Base-by-base conservation (phyloP, 495 filamentous ascomycete species). In the Pseudotulostoma volvatum region DNA sequence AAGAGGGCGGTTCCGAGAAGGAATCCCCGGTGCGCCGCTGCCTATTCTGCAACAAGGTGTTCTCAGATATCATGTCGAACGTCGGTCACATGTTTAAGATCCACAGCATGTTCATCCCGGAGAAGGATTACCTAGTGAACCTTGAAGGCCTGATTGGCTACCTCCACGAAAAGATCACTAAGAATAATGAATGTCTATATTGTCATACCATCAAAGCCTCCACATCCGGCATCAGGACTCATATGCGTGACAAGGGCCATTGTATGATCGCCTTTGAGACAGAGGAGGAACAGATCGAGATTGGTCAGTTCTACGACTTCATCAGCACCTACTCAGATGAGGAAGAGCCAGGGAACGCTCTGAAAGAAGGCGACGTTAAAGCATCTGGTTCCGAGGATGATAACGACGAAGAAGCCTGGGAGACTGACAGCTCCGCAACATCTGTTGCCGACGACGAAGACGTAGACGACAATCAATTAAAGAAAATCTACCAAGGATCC, bases 241-340 rank as follows among this genome's bases (percentile, higher is more conserved):
- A 99, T 55, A 99, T 99, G 90, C 77, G 79, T 23, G 90, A 99
- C 56, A 87, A 85, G 59, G 76, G 82, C 7, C 90, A 99, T 57
- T 95, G 86, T 65, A 93, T 83, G 72, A 87, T 99, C 44, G 86
- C 83, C 1, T 99, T 92, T 55, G 78, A 80, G 33, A 76, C 74
- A 0, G 83, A 94, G 51, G 80, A 80, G 23, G 85, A 99, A 51
- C 84, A 93, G 60, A 67, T 99, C 13, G 85, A 92, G 39, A 79
- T 99, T 42, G 92, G 90, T n/a, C 81, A 96, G 33, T 96, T 83
- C 61, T 99, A 96, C 61, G 92, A 99, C 55, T 99, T 99, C 72
- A 68, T 79, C 39, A 78, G 77, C 58, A 92, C 90, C 2, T 99
- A 99, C 56, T 85, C 84, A 0, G 90, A 96, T 51, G 74, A 77